A percentile compares a stretch with the other conserved stretches of the same genome.
phyloP scores from a whole-genome alignment of 2,329 filamentous ascomycete genomes.

The Pestalotiopsis sp. region DNA sequence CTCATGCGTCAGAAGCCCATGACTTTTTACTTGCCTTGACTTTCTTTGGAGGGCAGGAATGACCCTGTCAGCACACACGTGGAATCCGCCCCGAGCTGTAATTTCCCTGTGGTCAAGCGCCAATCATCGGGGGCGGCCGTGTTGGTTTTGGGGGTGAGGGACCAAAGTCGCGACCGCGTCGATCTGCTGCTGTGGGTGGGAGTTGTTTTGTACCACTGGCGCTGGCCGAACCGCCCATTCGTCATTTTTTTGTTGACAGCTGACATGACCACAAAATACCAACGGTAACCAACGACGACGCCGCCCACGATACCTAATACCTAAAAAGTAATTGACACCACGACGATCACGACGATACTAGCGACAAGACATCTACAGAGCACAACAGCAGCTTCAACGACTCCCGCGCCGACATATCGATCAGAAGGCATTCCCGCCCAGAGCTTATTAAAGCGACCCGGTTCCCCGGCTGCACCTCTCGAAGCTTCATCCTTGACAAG shows the following conservation, averaged over 20 bases:
- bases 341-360: background rate
- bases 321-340: background rate
- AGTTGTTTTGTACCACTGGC: background rate
- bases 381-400: background rate
- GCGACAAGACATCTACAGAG: background rate
- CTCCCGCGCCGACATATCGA: background rate
- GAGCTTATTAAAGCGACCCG: background rate
- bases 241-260: slow-evolving; percentile 8
- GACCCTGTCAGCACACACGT: slow-evolving; percentile 4
- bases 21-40: background rate
- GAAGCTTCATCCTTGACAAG: background rate
- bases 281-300: slow-evolving; percentile 2
- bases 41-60: background rate
- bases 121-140: background rate
- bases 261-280: slow-evolving; percentile 8
- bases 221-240: background rate
- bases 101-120: slow-evolving; percentile 6
- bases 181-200: background rate
- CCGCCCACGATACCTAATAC: background rate
- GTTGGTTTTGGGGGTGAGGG: background rate
- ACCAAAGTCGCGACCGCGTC: slow-evolving; percentile 9
- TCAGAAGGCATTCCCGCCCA: background rate
- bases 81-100: slow-evolving; percentile 4
- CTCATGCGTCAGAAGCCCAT: background rate
- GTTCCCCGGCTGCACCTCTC: background rate